Evolutionary conservation across 805 yeast species (phyloP).

Genomic region (Vanderwaltozyma tropicalis): DNA sequence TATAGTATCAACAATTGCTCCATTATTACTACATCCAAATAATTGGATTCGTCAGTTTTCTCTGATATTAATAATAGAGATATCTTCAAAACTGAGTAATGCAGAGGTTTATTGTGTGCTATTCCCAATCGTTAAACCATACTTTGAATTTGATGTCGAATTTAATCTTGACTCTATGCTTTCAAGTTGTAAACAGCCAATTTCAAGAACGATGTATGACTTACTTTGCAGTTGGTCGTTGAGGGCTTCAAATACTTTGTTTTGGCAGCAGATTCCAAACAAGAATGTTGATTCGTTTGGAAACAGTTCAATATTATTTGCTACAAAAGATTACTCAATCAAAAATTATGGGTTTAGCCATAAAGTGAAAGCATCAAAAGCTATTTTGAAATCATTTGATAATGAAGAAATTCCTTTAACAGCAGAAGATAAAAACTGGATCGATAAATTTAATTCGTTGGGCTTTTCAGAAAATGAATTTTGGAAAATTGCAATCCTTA

Average conservation of each 20-base stretch:
- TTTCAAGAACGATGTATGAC: slow-evolving; percentile 55
- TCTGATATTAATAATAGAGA: slow-evolving; percentile 47
- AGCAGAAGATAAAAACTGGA: slow-evolving; percentile 60
- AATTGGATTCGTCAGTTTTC: slow-evolving; percentile 71
- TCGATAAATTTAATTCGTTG: slow-evolving; percentile 57
- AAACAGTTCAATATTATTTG: slow-evolving; percentile 23
- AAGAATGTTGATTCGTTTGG: slow-evolving; percentile 37
- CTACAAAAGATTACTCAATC: slow-evolving; percentile 20
- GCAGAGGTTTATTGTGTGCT: slow-evolving; percentile 80
- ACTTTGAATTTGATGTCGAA: slow-evolving; percentile 65
- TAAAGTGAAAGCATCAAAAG: slow-evolving; percentile 5
- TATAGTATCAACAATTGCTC: slow-evolving; percentile 38
- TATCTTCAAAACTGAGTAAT: slow-evolving; percentile 50
- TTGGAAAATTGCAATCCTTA: slow-evolving; percentile 71
- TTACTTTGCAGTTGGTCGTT: slow-evolving; percentile 62
- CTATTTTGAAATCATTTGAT: slow-evolving; percentile 27
- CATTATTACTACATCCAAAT: slow-evolving; percentile 74
- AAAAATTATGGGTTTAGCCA: slow-evolving; percentile 21
- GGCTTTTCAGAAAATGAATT: slow-evolving; percentile 64
- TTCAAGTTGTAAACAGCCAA: slow-evolving; percentile 56
- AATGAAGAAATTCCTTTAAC: slow-evolving; percentile 44
- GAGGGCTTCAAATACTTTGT: slow-evolving; percentile 54
- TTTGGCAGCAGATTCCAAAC: slow-evolving; percentile 55
- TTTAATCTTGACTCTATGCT: slow-evolving; percentile 57
- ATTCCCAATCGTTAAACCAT: slow-evolving; percentile 71